Conservation (phyloP, 768 basidiomycete species). For the Mycena rebaudengoi region DNA sequence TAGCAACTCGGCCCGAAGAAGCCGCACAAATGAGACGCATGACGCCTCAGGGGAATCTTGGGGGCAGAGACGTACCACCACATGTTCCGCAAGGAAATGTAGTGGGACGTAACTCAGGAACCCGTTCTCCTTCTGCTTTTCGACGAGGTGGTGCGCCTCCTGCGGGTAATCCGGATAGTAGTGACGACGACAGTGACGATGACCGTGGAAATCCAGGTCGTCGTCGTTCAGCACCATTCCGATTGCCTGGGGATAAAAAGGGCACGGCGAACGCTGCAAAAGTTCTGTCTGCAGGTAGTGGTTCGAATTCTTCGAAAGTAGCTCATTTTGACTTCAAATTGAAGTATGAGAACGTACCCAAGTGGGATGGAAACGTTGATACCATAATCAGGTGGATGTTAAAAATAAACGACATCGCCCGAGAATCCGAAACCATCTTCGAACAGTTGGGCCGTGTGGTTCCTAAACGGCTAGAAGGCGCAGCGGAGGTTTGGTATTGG, state of each 20-base stretch:
- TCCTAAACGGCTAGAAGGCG: slow-evolving; percentile 35
- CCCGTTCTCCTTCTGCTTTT: no score
- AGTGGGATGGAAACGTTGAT: slow-evolving; percentile 41
- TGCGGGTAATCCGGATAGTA: not conserved
- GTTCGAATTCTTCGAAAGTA: not conserved
- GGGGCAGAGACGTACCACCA: no score
- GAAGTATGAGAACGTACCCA: slow-evolving; percentile 36
- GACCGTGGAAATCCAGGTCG: not conserved
- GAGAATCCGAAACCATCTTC: slow-evolving; percentile 27
- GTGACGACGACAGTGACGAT: not conserved
- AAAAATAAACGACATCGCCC: slow-evolving; percentile 33
- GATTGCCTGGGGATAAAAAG: not conserved
- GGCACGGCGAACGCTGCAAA: not conserved
- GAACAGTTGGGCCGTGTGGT: slow-evolving; percentile 39
- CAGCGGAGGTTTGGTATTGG: slow-evolving; percentile 42
- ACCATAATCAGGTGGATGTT: slow-evolving; percentile 37
- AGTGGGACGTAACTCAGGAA: no score
- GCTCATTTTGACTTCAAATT: slow-evolving; percentile 43
- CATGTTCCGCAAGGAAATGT: no score
- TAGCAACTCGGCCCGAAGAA: no score
- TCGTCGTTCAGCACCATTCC: not conserved
- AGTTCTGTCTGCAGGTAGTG: not conserved
- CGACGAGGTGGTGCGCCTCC: not conserved
- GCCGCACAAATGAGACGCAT: no score
- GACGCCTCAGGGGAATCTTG: no score